phyloP scores from a whole-genome alignment of 169 alveolate genomes.

The Sarcocystis neurona region DNA sequence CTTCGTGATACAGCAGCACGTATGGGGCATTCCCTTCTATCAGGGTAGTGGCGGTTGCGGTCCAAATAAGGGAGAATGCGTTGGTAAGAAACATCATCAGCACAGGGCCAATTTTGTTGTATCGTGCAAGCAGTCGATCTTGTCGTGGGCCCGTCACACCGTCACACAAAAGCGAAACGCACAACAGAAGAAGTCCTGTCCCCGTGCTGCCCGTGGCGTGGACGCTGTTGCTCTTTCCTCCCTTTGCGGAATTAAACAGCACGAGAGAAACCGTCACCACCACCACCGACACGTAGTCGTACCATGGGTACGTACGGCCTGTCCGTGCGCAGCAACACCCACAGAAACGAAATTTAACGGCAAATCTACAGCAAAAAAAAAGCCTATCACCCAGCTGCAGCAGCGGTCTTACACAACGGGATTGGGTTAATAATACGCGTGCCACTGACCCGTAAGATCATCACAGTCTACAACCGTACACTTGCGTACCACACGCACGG shows the following conservation, averaged over 20 bases:
- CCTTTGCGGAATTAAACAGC: constrained; percentile 69
- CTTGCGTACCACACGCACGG: no score
- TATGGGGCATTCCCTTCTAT: constrained; percentile 83
- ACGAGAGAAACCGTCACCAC: constrained; percentile 83
- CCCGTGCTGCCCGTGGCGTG: constrained; percentile 54
- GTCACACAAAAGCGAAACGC: constrained; percentile 84
- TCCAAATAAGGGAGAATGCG: constrained; percentile 76
- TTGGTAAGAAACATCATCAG: constrained; percentile 83
- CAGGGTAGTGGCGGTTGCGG: constrained; percentile 70
- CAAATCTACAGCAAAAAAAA: not conserved
- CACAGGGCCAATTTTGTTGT: constrained; percentile 79
- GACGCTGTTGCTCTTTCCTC: not conserved
- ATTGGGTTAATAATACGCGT: no score
- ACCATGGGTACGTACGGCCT: constrained; percentile 85
- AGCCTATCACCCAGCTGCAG: not conserved
- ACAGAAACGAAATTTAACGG: not conserved
- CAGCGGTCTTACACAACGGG: not conserved
- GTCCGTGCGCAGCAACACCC: not conserved
- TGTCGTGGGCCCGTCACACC: constrained; percentile 91
- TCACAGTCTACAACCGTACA: no score
- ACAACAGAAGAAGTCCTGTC: constrained; percentile 80
- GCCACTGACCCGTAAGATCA: no score
- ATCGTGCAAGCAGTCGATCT: constrained; percentile 80
- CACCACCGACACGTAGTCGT: constrained; percentile 84
- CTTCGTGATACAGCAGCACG: constrained; percentile 68